Evolutionary conservation across 1,139 yeast genomes (phyloP).

Genomic region (Yamadazyma diospyri): DNA sequence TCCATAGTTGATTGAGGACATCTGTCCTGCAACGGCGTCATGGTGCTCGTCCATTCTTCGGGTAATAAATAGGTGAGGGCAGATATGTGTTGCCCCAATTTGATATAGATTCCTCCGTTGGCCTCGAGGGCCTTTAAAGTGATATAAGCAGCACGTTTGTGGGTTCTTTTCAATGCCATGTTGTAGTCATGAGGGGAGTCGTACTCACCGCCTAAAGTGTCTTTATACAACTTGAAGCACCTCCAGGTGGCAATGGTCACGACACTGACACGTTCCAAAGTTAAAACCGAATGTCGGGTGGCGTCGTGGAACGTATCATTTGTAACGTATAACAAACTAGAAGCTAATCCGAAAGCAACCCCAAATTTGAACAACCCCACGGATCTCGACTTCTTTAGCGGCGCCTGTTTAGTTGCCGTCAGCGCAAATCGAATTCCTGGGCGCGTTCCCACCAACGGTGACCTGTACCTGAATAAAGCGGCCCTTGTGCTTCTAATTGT

Average conservation of each 20-base stretch:
- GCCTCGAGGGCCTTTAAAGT: constrained; percentile 75
- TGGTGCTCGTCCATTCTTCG: constrained; percentile 89
- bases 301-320: constrained; percentile 26
- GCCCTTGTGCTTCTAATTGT: not conserved
- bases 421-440: too few species aligned
- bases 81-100: constrained; percentile 89
- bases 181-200: constrained; percentile 46
- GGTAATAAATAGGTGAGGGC: constrained; percentile 92
- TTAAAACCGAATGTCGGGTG: constrained; percentile 30
- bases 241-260: constrained; percentile 61
- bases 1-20: constrained; percentile 80
- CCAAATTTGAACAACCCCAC: constrained; percentile 24
- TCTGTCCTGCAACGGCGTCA: constrained; percentile 87
- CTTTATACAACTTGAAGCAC: constrained; percentile 64
- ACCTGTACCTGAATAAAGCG: not conserved
- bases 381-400: not conserved
- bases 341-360: constrained; percentile 27
- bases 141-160: constrained; percentile 70
- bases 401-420: too few species aligned
- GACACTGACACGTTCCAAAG: constrained; percentile 56
- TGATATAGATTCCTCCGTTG: constrained; percentile 91
- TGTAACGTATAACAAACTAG: constrained; percentile 29
- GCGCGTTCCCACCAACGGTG: not conserved
- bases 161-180: constrained; percentile 55
- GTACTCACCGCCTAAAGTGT: constrained; percentile 47